phyloP scores from a whole-genome alignment of 1,284 basidiomycete genomes.

The Austroboletus novae-zelandiae region DNA sequence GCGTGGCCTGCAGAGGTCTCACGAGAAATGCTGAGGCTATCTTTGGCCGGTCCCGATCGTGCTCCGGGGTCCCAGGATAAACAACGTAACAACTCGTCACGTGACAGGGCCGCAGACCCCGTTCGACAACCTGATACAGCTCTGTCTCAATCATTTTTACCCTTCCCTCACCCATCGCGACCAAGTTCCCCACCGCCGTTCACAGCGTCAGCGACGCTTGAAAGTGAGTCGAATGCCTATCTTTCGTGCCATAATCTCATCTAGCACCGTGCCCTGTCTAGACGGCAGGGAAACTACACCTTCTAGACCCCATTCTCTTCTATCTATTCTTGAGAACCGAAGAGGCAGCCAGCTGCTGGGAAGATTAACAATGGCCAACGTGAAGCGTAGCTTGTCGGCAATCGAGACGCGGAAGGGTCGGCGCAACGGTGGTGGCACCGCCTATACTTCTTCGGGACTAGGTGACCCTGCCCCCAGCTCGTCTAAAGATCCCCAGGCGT shows the following conservation, averaged over 20 bases:
- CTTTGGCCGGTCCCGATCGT: slow-evolving; percentile 22
- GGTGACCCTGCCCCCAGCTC: slow-evolving; percentile 15
- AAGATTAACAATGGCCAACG: slow-evolving; percentile 17
- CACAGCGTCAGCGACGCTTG: slow-evolving; percentile 27
- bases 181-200: slow-evolving; percentile 14
- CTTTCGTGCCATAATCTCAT: background rate
- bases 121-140: slow-evolving; percentile 11
- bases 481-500: slow-evolving; percentile 9
- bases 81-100: slow-evolving; percentile 12
- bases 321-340: slow-evolving; percentile 15
- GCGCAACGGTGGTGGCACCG: slow-evolving; percentile 15
- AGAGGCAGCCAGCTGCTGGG: slow-evolving; percentile 11
- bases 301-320: slow-evolving; percentile 23
- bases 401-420: slow-evolving; percentile 18
- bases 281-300: slow-evolving; percentile 14
- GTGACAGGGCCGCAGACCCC: slow-evolving; percentile 22
- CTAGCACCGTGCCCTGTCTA: slow-evolving; percentile 4
- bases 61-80: slow-evolving; percentile 26
- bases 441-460: slow-evolving; percentile 15
- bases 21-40: slow-evolving; percentile 40
- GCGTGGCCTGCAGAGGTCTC: slow-evolving; percentile 47
- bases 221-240: slow-evolving; percentile 17
- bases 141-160: slow-evolving; percentile 30
- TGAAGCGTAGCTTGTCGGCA: slow-evolving; percentile 27
- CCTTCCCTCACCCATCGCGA: slow-evolving; percentile 31